Evolutionary conservation across 1,284 basidiomycete genomes (phyloP).

Genomic region (Rhodotorula sp.): DNA sequence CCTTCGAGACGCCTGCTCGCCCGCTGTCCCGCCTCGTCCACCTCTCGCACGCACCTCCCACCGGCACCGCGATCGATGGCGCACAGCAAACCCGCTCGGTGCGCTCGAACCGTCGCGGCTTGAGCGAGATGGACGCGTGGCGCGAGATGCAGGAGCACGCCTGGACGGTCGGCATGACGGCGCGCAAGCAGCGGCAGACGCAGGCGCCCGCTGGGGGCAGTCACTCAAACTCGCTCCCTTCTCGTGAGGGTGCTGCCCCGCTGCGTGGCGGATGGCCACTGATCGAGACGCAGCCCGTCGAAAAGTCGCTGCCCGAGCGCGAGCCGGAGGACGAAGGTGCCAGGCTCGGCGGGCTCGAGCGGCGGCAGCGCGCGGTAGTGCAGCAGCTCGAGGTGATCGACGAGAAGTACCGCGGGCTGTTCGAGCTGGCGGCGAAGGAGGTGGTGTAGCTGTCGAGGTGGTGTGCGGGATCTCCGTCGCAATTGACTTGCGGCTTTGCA

Average conservation of each 20-base stretch:
- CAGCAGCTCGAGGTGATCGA: constrained; percentile 32
- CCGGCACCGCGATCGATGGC: neutral
- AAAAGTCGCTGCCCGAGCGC: neutral
- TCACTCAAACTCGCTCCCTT: no score
- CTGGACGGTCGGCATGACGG: constrained; percentile 33
- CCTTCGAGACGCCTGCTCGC: neutral
- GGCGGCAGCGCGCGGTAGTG: constrained; percentile 31
- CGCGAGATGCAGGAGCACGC: constrained; percentile 42
- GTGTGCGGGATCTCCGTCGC: no score
- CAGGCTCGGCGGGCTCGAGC: constrained; percentile 12
- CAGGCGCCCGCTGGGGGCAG: neutral
- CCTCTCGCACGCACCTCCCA: neutral
- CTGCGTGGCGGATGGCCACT: no score
- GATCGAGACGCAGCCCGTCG: no score
- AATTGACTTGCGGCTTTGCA: no score
- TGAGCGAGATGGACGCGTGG: constrained; percentile 40
- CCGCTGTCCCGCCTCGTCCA: neutral
- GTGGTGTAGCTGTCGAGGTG: no score
- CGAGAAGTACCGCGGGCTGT: constrained; percentile 28
- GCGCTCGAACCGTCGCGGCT: constrained; percentile 6
- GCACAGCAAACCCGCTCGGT: neutral
- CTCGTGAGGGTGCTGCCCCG: no score
- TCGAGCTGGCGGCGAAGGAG: constrained; percentile 19
- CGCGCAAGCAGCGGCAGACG: neutral
- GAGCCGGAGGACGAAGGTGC: neutral